A percentile compares a stretch with the other conserved stretches of the same genome.
Conservation (phyloP, 2,329 filamentous ascomycete genomes). For the Xylaria hypoxylon region DNA sequence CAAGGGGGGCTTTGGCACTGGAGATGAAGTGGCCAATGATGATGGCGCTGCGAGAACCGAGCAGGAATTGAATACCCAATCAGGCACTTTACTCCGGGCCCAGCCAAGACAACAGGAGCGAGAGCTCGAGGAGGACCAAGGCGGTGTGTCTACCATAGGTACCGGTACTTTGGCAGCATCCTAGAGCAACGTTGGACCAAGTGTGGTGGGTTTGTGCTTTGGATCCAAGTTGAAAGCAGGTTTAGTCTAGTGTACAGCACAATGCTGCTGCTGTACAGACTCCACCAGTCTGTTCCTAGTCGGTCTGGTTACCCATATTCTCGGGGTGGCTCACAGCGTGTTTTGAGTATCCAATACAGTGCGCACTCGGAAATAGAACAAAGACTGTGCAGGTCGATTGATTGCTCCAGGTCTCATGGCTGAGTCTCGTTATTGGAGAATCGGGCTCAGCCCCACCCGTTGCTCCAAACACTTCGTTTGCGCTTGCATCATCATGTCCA, state of each 20-base stretch:
- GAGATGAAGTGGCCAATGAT: constrained; percentile 66
- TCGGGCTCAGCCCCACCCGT: constrained; percentile 14
- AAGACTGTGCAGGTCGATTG: constrained; percentile 29
- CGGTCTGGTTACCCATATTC: constrained; percentile 34
- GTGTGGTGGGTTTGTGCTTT: constrained; percentile 17
- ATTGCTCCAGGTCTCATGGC: constrained; percentile 21
- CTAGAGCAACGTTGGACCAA: constrained; percentile 36
- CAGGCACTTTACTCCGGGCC: constrained; percentile 60
- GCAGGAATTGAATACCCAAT: constrained; percentile 63
- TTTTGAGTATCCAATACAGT: constrained; percentile 5
- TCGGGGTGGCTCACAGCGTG: constrained; percentile 28
- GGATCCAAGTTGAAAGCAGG: constrained; percentile 40
- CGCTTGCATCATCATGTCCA: constrained; percentile 34
- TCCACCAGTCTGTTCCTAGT: constrained; percentile 20
- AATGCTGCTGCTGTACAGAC: constrained; percentile 28
- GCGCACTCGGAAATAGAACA: constrained; percentile 14
- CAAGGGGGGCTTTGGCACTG: constrained; percentile 58
- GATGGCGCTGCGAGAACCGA: constrained; percentile 52
- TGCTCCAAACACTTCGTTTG: constrained; percentile 35
- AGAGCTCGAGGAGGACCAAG: constrained; percentile 46
- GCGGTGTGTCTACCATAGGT: constrained; percentile 51
- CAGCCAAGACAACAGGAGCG: constrained; percentile 55
- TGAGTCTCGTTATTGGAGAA: constrained; percentile 26
- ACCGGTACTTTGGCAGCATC: constrained; percentile 42
- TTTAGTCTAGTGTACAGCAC: constrained; percentile 38